Conservation (phyloP, 345 rosid species). For the Microcos paniculata region DNA sequence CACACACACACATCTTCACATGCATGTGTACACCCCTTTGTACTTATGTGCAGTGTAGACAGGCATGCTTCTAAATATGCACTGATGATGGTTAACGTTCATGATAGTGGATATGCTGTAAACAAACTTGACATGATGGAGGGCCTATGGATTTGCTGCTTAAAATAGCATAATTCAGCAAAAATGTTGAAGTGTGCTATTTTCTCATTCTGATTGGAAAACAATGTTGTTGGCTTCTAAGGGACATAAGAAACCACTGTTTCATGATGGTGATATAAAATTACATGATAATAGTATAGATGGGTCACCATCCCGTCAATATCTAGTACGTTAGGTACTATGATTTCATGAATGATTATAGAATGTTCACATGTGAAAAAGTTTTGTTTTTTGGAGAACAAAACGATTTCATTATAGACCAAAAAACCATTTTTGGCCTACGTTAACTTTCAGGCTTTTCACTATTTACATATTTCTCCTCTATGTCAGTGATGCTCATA, state of each 20-base stretch:
- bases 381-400: no score
- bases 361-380: neutral
- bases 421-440: no score
- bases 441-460: neutral
- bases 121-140: neutral
- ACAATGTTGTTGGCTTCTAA: neutral
- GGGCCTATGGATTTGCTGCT: neutral
- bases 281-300: neutral
- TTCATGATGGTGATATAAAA: neutral
- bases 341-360: constrained; percentile 6
- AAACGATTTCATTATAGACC: no score
- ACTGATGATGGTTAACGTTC: no score
- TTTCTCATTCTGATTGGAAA: neutral
- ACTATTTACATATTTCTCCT: constrained; percentile 15
- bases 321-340: neutral
- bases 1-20: neutral
- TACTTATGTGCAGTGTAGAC: neutral
- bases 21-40: neutral
- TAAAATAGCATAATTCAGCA: neutral
- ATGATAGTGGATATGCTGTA: neutral
- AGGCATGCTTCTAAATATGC: neutral
- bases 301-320: neutral
- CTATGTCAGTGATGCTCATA: constrained; percentile 42
- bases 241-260: neutral
- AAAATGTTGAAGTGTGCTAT: neutral